A percentile compares a stretch with the other conserved stretches of the same genome.
Evolutionary conservation across 306 rosid genomes (phyloP).

Genomic region (Citrullus mucosospermus): DNA sequence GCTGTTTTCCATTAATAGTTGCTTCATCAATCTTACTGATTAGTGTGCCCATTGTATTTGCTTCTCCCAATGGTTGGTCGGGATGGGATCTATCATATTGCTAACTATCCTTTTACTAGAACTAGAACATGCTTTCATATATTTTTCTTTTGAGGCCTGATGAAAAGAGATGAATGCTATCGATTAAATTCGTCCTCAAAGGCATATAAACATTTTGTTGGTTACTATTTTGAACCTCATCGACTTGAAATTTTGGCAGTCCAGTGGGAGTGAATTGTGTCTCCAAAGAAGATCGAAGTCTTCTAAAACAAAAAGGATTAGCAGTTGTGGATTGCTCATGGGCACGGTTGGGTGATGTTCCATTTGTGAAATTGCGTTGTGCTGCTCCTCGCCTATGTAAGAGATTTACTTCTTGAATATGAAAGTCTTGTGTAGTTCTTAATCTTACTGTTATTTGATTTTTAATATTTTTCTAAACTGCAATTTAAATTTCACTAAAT

Average conservation of each 20-base stretch:
- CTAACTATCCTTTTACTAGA: not conserved
- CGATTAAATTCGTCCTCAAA: not conserved
- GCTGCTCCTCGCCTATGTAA: slow-evolving; percentile 85
- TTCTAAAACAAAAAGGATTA: slow-evolving; percentile 59
- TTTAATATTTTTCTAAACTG: not conserved
- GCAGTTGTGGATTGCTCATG: slow-evolving; percentile 99
- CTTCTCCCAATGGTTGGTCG: too few relatives aligned
- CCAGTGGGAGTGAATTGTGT: slow-evolving; percentile 83
- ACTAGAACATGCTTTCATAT: not conserved
- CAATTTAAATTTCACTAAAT: not conserved
- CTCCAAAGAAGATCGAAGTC: slow-evolving; percentile 70
- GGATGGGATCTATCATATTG: not conserved
- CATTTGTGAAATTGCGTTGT: slow-evolving; percentile 81
- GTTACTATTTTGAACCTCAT: not conserved
- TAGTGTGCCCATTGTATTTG: too few relatives aligned
- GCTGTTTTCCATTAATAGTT: too few relatives aligned
- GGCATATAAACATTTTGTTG: not conserved
- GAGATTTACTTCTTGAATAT: slow-evolving; percentile 6
- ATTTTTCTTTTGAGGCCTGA: not conserved
- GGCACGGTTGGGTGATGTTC: slow-evolving; percentile 90
- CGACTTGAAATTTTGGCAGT: slow-evolving; percentile 33
- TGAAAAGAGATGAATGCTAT: not conserved
- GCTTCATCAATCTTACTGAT: not conserved
- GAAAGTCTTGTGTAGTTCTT: not conserved
- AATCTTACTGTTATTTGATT: not conserved